Evolutionary conservation across 1,139 yeast genomes (phyloP).

Genomic region (Meyerozyma carpophila): DNA sequence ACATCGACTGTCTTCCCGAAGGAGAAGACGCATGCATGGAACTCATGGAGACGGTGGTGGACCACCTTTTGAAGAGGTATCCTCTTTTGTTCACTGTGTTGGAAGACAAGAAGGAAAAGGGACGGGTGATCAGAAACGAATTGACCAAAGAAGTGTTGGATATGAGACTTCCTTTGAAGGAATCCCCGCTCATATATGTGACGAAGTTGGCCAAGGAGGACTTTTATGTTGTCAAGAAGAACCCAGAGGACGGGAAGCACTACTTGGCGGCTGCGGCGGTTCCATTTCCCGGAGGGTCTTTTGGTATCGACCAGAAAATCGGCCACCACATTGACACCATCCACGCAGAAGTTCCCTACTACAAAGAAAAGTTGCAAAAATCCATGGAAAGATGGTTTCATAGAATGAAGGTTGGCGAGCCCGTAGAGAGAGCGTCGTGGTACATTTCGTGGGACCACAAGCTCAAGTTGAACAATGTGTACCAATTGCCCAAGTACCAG

Average conservation of each 20-base stretch:
- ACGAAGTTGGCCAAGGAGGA: constrained; percentile 74
- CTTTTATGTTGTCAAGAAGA: constrained; percentile 55
- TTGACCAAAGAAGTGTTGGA: constrained; percentile 58
- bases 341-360: constrained; percentile 70
- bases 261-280: constrained; percentile 71
- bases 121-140: constrained; percentile 50
- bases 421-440: constrained; percentile 76
- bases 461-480: constrained; percentile 49
- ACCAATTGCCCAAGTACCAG: constrained; percentile 36
- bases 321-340: constrained; percentile 60
- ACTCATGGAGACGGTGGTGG: constrained; percentile 56
- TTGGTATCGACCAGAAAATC: constrained; percentile 53
- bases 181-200: constrained; percentile 57
- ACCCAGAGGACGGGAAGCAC: constrained; percentile 52
- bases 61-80: constrained; percentile 56
- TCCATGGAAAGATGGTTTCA: constrained; percentile 77
- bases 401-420: constrained; percentile 50
- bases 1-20: constrained; percentile 66
- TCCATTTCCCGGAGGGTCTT: constrained; percentile 75
- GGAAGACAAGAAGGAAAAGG: constrained; percentile 28
- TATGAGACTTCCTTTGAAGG: constrained; percentile 53
- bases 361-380: constrained; percentile 55
- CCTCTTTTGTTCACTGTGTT: constrained; percentile 55
- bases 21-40: constrained; percentile 59
- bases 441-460: constrained; percentile 69